Percentiles rank a stretch among this genome's conserved stretches.
These are phyloP conservation scores for Helicocarpus griseus DNA, from an alignment of 2,329 filamentous ascomycete genomes.

Conservation along the genomic window DNA sequence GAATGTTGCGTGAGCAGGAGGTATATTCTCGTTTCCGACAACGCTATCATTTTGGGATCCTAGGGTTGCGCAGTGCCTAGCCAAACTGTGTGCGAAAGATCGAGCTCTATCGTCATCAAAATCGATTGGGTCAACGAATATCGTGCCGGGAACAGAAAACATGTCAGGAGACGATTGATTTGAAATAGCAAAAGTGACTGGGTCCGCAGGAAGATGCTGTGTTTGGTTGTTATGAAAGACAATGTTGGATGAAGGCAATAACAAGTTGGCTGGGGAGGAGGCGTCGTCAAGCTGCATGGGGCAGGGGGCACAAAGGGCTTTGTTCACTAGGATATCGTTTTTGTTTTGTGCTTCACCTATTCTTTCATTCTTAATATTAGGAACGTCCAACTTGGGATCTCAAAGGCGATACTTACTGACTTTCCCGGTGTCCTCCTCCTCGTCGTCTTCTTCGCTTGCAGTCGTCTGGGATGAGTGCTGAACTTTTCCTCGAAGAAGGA, in stretches of 20 bases:
- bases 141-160: neutral
- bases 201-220: neutral
- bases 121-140: conserved; percentile 4
- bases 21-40: neutral
- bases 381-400: neutral
- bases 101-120: neutral
- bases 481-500: neutral
- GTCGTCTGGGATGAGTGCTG: neutral
- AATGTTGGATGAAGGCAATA: neutral
- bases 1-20: neutral
- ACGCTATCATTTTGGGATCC: neutral
- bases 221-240: neutral
- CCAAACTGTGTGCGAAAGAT: neutral
- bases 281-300: neutral
- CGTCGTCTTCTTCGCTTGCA: neutral
- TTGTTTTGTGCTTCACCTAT: neutral
- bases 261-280: neutral
- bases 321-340: neutral
- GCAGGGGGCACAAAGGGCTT: neutral
- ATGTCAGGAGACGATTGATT: neutral
- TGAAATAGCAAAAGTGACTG: neutral
- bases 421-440: neutral
- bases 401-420: neutral
- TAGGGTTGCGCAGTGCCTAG: neutral
- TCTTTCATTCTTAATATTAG: conserved; percentile 3